Base-by-base conservation (phyloP, 2,329 filamentous ascomycete species). In the Talaromyces albobiverticillius region DNA sequence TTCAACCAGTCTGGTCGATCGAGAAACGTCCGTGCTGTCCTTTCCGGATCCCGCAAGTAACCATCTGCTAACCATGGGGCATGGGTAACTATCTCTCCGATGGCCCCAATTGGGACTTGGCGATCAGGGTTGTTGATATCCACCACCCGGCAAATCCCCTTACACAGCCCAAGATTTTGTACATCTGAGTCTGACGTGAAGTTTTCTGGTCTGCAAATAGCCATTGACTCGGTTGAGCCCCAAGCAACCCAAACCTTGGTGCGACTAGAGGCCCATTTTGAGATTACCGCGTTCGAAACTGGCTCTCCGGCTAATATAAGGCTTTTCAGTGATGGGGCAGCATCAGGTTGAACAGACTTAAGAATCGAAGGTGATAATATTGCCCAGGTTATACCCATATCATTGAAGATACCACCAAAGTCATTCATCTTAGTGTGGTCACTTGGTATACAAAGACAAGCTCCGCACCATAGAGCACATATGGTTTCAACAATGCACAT, bases 331-430 rank as follows among this genome's bases (percentile, higher is more conserved):
- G 45, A 29, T 13, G 45, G 45, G 13, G 25, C 31, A 16, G 7
- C 32, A 7, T 36, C 32, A 16, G 32, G 32, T n/a, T 36, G 32
- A 18, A 36, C 32, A 36, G 32, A 36, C 16, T 72, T 67, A 0
- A 82, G 82, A 14, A 87, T 74, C 0, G 82, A 76, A 0, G 83
- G 79, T 0, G 84, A 87, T 65, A 87, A 76, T 59, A 82, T 80
- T 0, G 76, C 79, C 72, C 78, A 80, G 41, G 76, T 80, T 26
- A 79, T 76, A 6, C 72, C 67, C 74, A 82, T 79, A 0, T 70
- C 64, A 3, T 75, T 72, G 32, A 84, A 79, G 1, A 74, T 75
- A 0, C 72, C 74, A 2, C 73, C 69, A 13, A 84, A 74, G 52
- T 82, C 75, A 49, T 76, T 73, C 1, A 77, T 58, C 41, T 77